Base-by-base conservation (phyloP, 1,139 yeast species). In the Candida albicans region DNA sequence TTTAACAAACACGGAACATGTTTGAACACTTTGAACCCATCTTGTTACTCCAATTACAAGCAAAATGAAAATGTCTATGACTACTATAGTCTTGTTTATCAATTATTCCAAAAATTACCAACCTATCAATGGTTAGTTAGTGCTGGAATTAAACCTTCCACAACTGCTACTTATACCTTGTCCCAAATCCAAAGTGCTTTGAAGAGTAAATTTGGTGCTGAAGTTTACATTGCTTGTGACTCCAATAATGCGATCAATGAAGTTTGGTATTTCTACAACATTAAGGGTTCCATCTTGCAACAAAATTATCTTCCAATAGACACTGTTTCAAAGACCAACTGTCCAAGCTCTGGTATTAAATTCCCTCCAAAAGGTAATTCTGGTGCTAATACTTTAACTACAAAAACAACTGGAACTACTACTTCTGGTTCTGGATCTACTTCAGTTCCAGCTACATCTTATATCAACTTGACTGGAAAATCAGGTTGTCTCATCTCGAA, bases 1-100 rank as follows among this genome's bases (percentile, higher is more conserved):
- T 91, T 79, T 73, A 90, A 91, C 68, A 91, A 91, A 62, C 98
- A 91, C 58, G 98, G 91, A 4, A 90, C 97, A 0, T 91, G 98
- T 63, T 81, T 90, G 69, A 77, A 82, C 32, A 89, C 97, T 0
- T 70, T 90, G 41, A 77, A 77, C 42, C 88, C 95, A 2, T 53
- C 61, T 1, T 91, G 98, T 59, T 89, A 88, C 59, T 24, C 37
- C 7, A 46, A 47, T 22, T 48, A 48, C 24, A 42, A 46, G 28
- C 34, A 46, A 7, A 64, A 78, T 55, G 76, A 77, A 56, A 82
- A 88, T 53, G 88, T 88, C 10, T 84, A 84, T 48, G 96, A 91
- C 62, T 91, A 82, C 62, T 89, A 75, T 65, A 75, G 77, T 45
- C 73, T 82, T 14, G 75, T 91, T 1, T 82, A 87, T 50, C 71